Evolutionary conservation across 192 early-diverging fungal species (phyloP), one percentile per base, ranked within the genome.

Genomic region (Podila epicladia): DNA sequence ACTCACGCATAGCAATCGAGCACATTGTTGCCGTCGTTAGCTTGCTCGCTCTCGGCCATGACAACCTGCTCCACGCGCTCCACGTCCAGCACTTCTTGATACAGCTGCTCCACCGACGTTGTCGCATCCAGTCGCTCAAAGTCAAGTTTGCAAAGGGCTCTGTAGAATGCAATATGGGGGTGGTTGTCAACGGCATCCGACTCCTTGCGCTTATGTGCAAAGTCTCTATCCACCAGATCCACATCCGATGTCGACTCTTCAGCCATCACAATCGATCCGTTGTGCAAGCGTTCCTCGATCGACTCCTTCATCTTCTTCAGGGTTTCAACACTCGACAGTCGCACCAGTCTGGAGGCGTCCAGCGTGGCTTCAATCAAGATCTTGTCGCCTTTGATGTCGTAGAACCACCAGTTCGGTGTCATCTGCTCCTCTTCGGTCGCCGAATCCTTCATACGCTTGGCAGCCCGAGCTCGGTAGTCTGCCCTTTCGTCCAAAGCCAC

Each of bases 1-100:
- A 37, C 35, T 37, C 35, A 37, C 9, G 35, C 35, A 49, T 83
- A 83, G 38, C 82, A 83, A 24, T 83, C 82, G 31, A 83, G 48
- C 24, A 74, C 63, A 31, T 83, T 83, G 22, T 80, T 65, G 62
- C 71, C 74, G 79, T 83, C 49, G 70, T 82, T 62, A 57, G 65
- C 49, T 45, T 84, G 75, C 62, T 89, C 88, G 17, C 59, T 67
- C 19, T 84, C 76, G 15, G 66, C 71, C 76, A 82, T 82, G 22
- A 84, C 79, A 31, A 74, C 79, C 19, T 79, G 64, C 24, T 73
- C 65, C n/a, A 78, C 70, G 5, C 71, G 73, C 59, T 87, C 85
- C 60, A 87, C 83, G 12, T 84, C 82, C 70, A 89, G 67, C 2
- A 85, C 85, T 66, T 89, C 88, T 68, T 87, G 75, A 53, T 89